Evolutionary conservation across 345 rosid genomes (phyloP), one percentile per base, ranked within the genome.

Genomic region (Salix brachista): DNA sequence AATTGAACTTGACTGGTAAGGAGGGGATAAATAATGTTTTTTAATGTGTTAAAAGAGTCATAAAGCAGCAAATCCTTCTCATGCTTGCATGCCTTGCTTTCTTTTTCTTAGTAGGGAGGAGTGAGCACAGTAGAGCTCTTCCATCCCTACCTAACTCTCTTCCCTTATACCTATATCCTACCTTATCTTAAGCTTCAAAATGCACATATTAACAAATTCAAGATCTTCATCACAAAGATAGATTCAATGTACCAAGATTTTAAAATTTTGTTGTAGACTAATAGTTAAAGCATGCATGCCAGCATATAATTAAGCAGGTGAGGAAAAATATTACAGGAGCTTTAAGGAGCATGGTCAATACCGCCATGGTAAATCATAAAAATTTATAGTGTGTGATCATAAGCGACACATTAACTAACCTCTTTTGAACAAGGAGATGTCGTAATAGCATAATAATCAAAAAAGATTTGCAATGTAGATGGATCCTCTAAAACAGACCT

Each of bases 391-490:
- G 13, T 14, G 36, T 48, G 39, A 71, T 17, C 36, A 67, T 52
- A 41, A 69, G 16, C 13, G 14, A 23, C 6, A 30, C 60, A 76
- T 68, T 34, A 62, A 77, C 90, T 75, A 64, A 96, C 98, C 97
- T 96, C 98, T 83, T 96, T 96, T n/a, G 98, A 92, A 67, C 94
- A 91, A 74, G 97, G 97, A 17, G 94, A 62, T 58, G 86, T 86
- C 74, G 92, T 83, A 65, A 88, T 86, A 66, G 90, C 89, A 89
- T 96, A 96, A 80, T 96, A 96, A 84, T 96, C 98, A 87, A 94
- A 96, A 85, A 91, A 96, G 66, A 90, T 90, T 85, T 92, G 99
- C 84, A 96, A 84, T 14, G 99, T 96, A 42, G 96, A 82, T 56
- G 98, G 84, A 84, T 96, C 98, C 83, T 96, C 99, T 82, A 96